Base-by-base conservation (phyloP, 1,284 basidiomycete species). In the Sporisorium sorghi region DNA sequence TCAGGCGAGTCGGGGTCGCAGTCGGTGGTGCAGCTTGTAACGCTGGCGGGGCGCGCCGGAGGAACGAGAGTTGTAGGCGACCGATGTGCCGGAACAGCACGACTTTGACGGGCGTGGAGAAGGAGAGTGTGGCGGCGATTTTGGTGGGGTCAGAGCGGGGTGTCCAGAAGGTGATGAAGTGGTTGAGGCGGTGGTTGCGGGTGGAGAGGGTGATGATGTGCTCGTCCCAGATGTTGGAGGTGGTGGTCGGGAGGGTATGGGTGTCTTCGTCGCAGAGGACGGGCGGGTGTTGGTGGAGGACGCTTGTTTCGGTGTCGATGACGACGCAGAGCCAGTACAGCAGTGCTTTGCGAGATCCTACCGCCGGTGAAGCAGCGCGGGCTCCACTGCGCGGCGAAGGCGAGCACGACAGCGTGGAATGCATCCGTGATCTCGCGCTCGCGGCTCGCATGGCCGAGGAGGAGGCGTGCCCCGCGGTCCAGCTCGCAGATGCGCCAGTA, bases 401-500 rank as follows among this genome's bases (percentile, higher is more conserved):
- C 65, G 32, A 68, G 65, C 7, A 68, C 48, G 24, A 68, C 65
- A n/a, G 58, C 53, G 24, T 68, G 65, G 24, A 68, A 68, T 0
- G 65, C 65, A 30, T 68, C 65, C 65, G 58, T 68, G 54, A 68
- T 61, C 7, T 61, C 50, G n/a, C 33, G 52, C 4, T 68, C 65
- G 5, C 53, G 40, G 37, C 42, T 44, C 17, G 50, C 8, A 12
- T 56, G 48, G 15, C 49, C 54, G 26, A 68, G 65, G 5, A 68
- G 49, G 15, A 19, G 30, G 3, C 51, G 48, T 33, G 65, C 53
- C 19, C 65, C 65, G 1, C 65, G 58, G n/a, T 68, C 65, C 4
- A 68, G 65, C 58, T 68, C 65, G 50, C 65, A 68, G 39, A 68
- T 68, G 3, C 65, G 42, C 65, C 65, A 68, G 24, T 68, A 68